phyloP scores from a whole-genome alignment of 1,284 basidiomycete genomes.

The Moesziomyces globuligerus region DNA sequence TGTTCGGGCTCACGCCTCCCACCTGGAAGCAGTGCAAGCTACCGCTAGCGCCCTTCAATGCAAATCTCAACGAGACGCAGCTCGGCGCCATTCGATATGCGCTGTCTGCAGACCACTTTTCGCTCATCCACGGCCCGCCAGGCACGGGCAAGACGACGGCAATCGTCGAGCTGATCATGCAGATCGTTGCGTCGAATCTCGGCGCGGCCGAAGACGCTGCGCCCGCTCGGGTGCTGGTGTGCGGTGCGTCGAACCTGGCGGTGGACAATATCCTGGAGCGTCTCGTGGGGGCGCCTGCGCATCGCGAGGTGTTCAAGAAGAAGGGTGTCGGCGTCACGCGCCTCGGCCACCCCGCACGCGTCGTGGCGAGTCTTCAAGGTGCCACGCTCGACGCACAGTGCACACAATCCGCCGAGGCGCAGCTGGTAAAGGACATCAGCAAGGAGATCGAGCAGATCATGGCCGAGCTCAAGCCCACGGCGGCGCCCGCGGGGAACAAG shows the following conservation, averaged over 20 bases:
- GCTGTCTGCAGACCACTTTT: slow-evolving; percentile 77
- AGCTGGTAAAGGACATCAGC: slow-evolving; percentile 57
- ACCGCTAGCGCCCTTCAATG: slow-evolving; percentile 75
- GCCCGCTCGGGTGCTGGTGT: slow-evolving; percentile 77
- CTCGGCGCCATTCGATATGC: slow-evolving; percentile 81
- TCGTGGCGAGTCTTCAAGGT: slow-evolving; percentile 80
- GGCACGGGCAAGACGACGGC: slow-evolving; percentile 69
- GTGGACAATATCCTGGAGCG: slow-evolving; percentile 72
- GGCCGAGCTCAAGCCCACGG: slow-evolving; percentile 37
- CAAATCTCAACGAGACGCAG: slow-evolving; percentile 82
- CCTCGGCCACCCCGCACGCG: slow-evolving; percentile 80
- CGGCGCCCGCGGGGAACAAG: slow-evolving; percentile 58
- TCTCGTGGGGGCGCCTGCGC: slow-evolving; percentile 36
- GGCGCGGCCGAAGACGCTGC: slow-evolving; percentile 20
- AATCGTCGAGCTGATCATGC: slow-evolving; percentile 70
- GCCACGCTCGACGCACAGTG: slow-evolving; percentile 90
- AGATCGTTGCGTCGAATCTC: slow-evolving; percentile 52
- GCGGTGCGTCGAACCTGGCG: slow-evolving; percentile 89
- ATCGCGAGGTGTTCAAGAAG: slow-evolving; percentile 45
- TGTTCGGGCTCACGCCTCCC: slow-evolving; percentile 43
- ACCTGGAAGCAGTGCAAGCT: slow-evolving; percentile 35
- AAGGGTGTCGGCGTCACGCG: slow-evolving; percentile 50
- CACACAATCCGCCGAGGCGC: slow-evolving; percentile 65
- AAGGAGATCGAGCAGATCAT: slow-evolving; percentile 45
- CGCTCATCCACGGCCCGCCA: slow-evolving; percentile 96